Evolutionary conservation across 331 rosid genomes (phyloP), one percentile per base, ranked within the genome.

Genomic region (Quercus lobata): DNA sequence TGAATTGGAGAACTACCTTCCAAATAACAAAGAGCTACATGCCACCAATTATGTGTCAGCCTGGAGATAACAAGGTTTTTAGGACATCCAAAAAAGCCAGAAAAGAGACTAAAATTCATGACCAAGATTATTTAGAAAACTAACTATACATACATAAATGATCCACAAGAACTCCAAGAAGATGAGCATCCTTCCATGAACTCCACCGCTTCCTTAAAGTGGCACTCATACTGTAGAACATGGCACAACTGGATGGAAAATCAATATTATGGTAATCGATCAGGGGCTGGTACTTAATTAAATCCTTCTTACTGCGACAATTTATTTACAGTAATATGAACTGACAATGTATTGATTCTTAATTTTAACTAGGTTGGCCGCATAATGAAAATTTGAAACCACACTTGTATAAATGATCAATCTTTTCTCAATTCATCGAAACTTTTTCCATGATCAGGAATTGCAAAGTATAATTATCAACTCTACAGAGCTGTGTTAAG

Each of bases 21-120:
- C 79, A 94, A 72, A 89, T 84, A 91, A 81, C 98, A 92, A 79
- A 94, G 92, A 56, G 97, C 93, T 30, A 90, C 97, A 86, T 94
- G 98, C 97, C 98, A 94, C 97, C 98, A 92, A 83, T 94, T 92
- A 85, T 92, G 98, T 21, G 98, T 88, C 76, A 94, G 55, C 96
- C 97, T 94, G 79, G 75, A 52, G 74, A 78, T 54, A 16, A 19
- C 46, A 7, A 55, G 22, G 76, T 18, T 80, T 61, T 56, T 74
- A 71, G 63, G 80, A 52, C 57, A 68, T 35, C 46, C 46, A 73
- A 81, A 19, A 61, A 21, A 49, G 27, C 58, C 78, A 71, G 71
- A 49, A 79, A 49, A 63, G 25, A 52, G 57, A 57, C 9, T 52
- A 53, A 73, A 21, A 44, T 37, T 27, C 21, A 46, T 41, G 68